Conservation (phyloP, 108 stramenopile species). For the Cyclotella choctawhatcheeana region DNA sequence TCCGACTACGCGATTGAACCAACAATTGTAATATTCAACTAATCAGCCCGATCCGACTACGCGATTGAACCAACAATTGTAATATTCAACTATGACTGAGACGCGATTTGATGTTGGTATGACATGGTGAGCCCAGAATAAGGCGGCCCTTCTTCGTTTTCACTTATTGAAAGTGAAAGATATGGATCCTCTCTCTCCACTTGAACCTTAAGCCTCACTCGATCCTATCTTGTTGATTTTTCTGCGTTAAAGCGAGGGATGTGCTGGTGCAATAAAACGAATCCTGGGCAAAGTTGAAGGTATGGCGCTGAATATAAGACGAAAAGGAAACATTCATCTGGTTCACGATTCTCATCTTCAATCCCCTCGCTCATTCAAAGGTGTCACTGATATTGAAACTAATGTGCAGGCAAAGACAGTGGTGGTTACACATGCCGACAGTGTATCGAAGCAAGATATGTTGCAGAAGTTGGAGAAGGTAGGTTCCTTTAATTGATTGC, state of each 20-base stretch:
- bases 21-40: no score
- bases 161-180: no score
- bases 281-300: conserved; percentile 82
- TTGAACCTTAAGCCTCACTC: not conserved
- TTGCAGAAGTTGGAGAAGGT: conserved; percentile 80
- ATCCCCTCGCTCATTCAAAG: conserved; percentile 8
- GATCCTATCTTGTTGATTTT: not conserved
- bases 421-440: conserved; percentile 61
- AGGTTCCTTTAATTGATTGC: conserved; percentile 12
- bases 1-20: no score
- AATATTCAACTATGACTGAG: conserved; percentile 57
- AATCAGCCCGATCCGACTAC: no score
- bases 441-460: conserved; percentile 63
- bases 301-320: conserved; percentile 35
- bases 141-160: not conserved
- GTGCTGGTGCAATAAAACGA: conserved; percentile 76
- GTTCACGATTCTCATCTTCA: not conserved
- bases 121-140: conserved; percentile 63
- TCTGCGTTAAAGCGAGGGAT: conserved; percentile 62
- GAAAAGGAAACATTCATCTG: not conserved
- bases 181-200: no score
- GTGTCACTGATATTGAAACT: conserved; percentile 69
- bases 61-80: no score
- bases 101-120: conserved; percentile 78
- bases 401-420: conserved; percentile 78